Evolutionary conservation across 345 rosid genomes (phyloP), one percentile per base, ranked within the genome.

Genomic region (Euphorbia tirucalli): DNA sequence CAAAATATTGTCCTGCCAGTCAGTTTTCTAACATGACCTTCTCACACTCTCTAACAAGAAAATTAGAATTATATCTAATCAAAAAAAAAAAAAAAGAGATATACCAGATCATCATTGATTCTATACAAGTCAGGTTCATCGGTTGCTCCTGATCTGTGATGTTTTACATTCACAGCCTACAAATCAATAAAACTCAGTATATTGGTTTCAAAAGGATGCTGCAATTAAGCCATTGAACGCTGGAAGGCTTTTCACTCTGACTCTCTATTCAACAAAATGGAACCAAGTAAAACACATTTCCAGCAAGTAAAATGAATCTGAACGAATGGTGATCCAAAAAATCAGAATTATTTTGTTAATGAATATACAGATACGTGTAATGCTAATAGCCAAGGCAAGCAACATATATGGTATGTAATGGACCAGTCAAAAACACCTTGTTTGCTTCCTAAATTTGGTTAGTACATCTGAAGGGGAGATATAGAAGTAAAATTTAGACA

Each of bases 31-130:
- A 7, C 11, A 59, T 44, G 28, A 21, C 7, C 19, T 5, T 44
- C 4, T 44, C 24, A 11, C 39, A n/a, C 39, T 22, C 9, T 7
- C 32, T 7, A 1, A 37, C 13, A 52, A 60, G 1, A 28, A 56
- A 72, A 24, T 71, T 35, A 50, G 68, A 46, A 13, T 19, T 13
- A 9, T 21, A 9, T 5, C 19, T 3, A 30, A 46, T 41, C 54
- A 52, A 58, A 31, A 3, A 3, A 35, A 35, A 35, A 35, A 35
- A 35, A 35, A 59, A 59, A 19, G 61, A 68, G 65, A 32, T 60
- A 43, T 80, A 88, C 90, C 88, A 86, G 71, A 76, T 86, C 83
- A 80, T 86, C 90, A 44, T 86, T 85, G 77, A 86, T 85, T 74
- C 93, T 83, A 60, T 86, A 86, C 66, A 73, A 75, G 58, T 83